phyloP scores from a whole-genome alignment of 2,329 filamentous ascomycete genomes.

The Sarocladium brachiariae region DNA sequence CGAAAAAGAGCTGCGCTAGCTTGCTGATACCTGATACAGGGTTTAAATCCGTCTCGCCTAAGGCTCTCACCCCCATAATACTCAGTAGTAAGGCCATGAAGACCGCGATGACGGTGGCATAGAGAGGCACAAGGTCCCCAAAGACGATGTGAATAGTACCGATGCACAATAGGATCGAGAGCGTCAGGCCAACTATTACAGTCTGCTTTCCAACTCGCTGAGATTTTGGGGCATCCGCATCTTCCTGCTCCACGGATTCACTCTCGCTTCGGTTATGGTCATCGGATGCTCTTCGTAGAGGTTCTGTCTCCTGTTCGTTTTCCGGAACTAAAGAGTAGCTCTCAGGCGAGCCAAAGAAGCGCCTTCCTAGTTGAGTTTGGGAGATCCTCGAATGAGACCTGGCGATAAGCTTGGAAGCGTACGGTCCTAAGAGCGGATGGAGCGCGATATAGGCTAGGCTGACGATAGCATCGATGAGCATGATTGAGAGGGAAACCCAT shows the following conservation, averaged over 20 bases:
- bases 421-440: slow-evolving; percentile 42
- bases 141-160: slow-evolving; percentile 78
- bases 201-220: slow-evolving; percentile 70
- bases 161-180: slow-evolving; percentile 75
- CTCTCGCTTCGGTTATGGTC: slow-evolving; percentile 12
- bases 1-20: slow-evolving; percentile 91
- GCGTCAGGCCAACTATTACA: slow-evolving; percentile 66
- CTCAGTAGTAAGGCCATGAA: slow-evolving; percentile 73
- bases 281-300: slow-evolving; percentile 2
- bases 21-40: slow-evolving; percentile 96
- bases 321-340: slow-evolving; percentile 14
- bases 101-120: slow-evolving; percentile 70
- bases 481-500: slow-evolving; percentile 92
- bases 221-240: slow-evolving; percentile 73
- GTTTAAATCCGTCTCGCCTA: slow-evolving; percentile 85
- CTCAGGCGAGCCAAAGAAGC: neutral
- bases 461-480: slow-evolving; percentile 88
- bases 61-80: slow-evolving; percentile 64
- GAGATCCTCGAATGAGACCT: neutral
- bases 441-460: slow-evolving; percentile 74
- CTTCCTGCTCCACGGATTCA: slow-evolving; percentile 25
- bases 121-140: slow-evolving; percentile 70
- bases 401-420: neutral
- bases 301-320: slow-evolving; percentile 11
- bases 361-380: neutral